Evolutionary conservation across 2,329 filamentous ascomycete species (phyloP), one percentile per base, ranked within the genome.

Genomic region (Trichoderma koningii): DNA sequence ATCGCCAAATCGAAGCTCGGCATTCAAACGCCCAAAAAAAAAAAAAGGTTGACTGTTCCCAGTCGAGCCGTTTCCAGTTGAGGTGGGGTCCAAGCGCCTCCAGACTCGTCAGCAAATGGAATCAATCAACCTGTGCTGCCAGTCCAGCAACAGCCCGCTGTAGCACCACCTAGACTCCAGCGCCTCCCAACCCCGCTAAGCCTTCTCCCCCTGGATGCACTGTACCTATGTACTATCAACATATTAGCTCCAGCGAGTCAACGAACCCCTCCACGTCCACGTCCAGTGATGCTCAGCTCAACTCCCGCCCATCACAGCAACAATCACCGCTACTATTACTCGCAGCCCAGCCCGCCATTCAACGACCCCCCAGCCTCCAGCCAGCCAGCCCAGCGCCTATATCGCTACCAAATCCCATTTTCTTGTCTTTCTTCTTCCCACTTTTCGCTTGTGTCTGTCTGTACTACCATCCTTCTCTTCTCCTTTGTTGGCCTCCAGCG

Each of bases 131-230:
- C 42, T 23, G 21, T 23, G 21, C 21, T 23, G 30, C 30, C 30
- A 34, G 30, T 34, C 30, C 28, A 30, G 30, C 30, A n/a, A n/a
- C n/a, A n/a, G n/a, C n/a, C n/a, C n/a, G 21, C 30, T 34, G 30
- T 34, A 3, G 7, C 34, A 47, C 57, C 34, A 44, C 7, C 7
- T 30, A 30, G n/a, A 30, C 59, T 17, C 21, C 23, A 45, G 47
- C 59, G 59, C 59, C 52, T 52, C 44, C n/a, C 38, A 12, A 62
- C 59, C 59, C 59, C 59, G 59, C 59, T 62, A 62, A 53, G 48
- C 47, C 48, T 51, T 51, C 2, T 23, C 21, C 38, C 57, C 47
- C 48, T 42, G 7, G 30, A 10, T 34, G 9, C 5, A 4, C 3
- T 28, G 5, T 5, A 23, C 21, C n/a, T n/a, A n/a, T 23, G 21